Percentiles rank a stretch among this genome's conserved stretches.
phyloP scores from a whole-genome alignment of 2,329 filamentous ascomycete species.

The Akanthomyces dipterigenus region DNA sequence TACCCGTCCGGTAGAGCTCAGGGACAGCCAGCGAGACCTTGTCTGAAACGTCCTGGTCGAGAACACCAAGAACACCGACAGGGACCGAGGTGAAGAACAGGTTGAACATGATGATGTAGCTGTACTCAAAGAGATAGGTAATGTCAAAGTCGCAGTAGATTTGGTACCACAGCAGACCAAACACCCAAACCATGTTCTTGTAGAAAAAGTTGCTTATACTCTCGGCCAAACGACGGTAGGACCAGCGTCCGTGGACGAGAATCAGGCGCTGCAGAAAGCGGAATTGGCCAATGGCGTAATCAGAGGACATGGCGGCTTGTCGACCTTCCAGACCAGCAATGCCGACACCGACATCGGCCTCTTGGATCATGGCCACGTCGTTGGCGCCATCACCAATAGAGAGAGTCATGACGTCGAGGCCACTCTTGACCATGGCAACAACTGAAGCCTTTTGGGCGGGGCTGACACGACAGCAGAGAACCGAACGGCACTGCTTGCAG shows the following conservation, averaged over 20 bases:
- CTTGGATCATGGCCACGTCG: constrained; percentile 96
- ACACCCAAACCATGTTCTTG: constrained; percentile 99
- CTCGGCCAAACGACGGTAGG: constrained; percentile 89
- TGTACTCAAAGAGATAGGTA: constrained; percentile 95
- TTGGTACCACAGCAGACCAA: constrained; percentile 95
- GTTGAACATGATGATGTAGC: constrained; percentile 95
- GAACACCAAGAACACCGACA: constrained; percentile 89
- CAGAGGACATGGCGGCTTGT: constrained; percentile 91
- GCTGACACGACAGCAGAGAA: constrained; percentile 94
- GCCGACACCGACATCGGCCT: constrained; percentile 92
- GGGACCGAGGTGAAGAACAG: constrained; percentile 93
- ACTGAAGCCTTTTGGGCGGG: constrained; percentile 97
- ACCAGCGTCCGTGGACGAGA: constrained; percentile 89
- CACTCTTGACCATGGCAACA: constrained; percentile 89
- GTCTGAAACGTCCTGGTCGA: constrained; percentile 95
- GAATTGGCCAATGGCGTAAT: constrained; percentile 94
- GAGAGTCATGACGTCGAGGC: constrained; percentile 91
- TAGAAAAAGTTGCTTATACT: constrained; percentile 99
- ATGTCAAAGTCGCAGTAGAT: constrained; percentile 95
- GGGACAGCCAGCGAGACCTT: constrained; percentile 89
- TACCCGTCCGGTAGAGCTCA: constrained; percentile 89
- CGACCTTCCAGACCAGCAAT: constrained; percentile 90
- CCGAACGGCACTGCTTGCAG: constrained; percentile 94
- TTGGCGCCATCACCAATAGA: constrained; percentile 92
- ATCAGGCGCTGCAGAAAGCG: constrained; percentile 78